Conservation (phyloP, 768 basidiomycete genomes). For the Lentinula sp. region DNA sequence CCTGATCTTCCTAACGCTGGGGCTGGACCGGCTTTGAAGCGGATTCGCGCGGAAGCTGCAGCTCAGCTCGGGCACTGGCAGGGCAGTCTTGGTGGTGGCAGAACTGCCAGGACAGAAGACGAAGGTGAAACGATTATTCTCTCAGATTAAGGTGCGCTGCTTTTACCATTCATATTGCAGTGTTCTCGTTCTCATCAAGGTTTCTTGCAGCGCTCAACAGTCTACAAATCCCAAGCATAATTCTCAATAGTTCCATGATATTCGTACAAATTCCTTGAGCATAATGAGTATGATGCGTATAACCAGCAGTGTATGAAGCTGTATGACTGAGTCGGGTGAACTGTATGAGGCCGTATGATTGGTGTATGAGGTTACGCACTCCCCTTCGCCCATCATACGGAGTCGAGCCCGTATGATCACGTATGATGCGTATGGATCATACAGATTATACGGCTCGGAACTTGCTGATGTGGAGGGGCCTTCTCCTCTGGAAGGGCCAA, state of each 20-base stretch:
- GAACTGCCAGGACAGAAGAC: slow-evolving; percentile 8
- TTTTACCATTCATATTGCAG: too few species aligned
- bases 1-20: neutral
- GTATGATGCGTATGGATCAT: neutral
- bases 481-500: too few species aligned
- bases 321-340: neutral
- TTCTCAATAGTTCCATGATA: too few species aligned
- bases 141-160: neutral
- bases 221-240: too few species aligned
- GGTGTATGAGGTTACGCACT: neutral
- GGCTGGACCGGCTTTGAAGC: neutral
- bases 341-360: neutral
- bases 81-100: neutral
- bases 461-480: neutral
- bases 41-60: neutral
- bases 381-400: neutral
- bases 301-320: neutral
- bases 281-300: too few species aligned
- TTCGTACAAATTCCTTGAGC: too few species aligned
- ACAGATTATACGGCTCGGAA: neutral
- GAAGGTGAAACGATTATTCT: neutral
- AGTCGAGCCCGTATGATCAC: neutral
- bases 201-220: too few species aligned
- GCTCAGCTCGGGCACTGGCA: too few species aligned
- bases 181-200: too few species aligned